Base-by-base conservation (phyloP, 176 grass and related monocot genomes). In the Tillandsia leiboldiana region DNA sequence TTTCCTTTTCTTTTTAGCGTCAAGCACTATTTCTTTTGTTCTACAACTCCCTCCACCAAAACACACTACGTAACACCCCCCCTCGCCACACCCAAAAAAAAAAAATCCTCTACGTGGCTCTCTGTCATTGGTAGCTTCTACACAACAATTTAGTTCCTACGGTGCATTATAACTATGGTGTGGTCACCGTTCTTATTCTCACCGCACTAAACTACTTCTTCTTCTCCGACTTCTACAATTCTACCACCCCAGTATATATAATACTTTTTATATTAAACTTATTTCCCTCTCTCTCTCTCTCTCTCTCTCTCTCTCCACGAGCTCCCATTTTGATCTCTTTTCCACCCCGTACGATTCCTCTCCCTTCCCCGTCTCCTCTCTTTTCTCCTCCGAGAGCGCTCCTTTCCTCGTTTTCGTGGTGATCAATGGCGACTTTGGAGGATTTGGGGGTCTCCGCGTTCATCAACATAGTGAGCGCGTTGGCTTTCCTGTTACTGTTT, bases 361-460 rank as follows among this genome's bases (percentile, higher is more conserved):
- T 61, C 51, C 66, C 70, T 79, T 29, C 68, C 50, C 68, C 53
- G 63, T 14, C 66, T 24, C 59, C 26, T 22, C 29, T 64, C 15
- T 65, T 54, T 48, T 47, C 51, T 77, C 66, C 33, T 53, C 57
- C 12, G 56, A 63, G 62, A 48, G 42, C 51, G 14, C 48, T 80
- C 24, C 20, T 47, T 58, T 73, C 72, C 68, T 28, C 28, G 63
- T 12, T 72, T 71, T 64, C 68, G 48, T 81, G 67, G 78, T 24
- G 20, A 2, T 20, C 68, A 64, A 96, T 96, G 93, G 93, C 93
- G 76, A 85, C 81, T 61, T 29, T 97, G 22, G 26, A 83, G 84
- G 89, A 97, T 90, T 81, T 97, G 9, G 93, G 83, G 7, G 93
- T 97, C 8, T 97, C 93, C 11, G 93, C 93, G 48, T 89, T 97